A percentile compares a stretch with the other conserved stretches of the same genome.
Evolutionary conservation across 306 rosid species (phyloP).

Genomic region (Ochetophila trinervis): DNA sequence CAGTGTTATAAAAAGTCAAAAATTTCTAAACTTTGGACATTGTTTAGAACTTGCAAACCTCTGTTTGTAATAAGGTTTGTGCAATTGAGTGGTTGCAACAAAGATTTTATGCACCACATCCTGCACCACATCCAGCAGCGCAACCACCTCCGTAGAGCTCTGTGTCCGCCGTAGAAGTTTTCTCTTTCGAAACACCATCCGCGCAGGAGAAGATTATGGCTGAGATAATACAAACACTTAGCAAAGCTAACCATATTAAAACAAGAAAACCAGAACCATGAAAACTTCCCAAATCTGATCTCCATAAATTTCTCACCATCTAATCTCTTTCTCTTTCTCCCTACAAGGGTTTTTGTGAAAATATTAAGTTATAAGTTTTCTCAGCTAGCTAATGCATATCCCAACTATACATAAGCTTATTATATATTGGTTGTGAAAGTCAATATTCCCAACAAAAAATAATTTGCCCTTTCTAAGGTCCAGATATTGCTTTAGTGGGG

Average conservation of each 20-base stretch:
- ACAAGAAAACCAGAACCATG: slow-evolving; percentile 19
- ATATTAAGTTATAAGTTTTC: neutral
- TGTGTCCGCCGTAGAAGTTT: slow-evolving; percentile 37
- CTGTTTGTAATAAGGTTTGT: slow-evolving; percentile 12
- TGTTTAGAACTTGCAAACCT: neutral
- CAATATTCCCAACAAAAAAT: slow-evolving; percentile 13
- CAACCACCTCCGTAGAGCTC: slow-evolving; percentile 54
- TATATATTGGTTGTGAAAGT: slow-evolving; percentile 30
- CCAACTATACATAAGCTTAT: slow-evolving; percentile 6
- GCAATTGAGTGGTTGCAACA: neutral
- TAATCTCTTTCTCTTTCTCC: neutral
- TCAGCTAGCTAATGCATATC: slow-evolving; percentile 12
- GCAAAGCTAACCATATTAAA: slow-evolving; percentile 35
- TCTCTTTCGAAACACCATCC: slow-evolving; percentile 54
- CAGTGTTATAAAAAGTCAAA: too few species aligned
- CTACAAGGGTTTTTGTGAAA: neutral
- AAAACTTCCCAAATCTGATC: slow-evolving; percentile 32
- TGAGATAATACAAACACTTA: slow-evolving; percentile 45
- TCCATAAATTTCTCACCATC: slow-evolving; percentile 58
- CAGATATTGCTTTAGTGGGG: slow-evolving; percentile 17
- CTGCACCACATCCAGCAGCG: slow-evolving; percentile 59
- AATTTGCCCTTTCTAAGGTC: neutral
- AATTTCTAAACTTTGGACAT: too few species aligned
- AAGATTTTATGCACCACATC: slow-evolving; percentile 50
- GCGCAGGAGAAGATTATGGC: slow-evolving; percentile 59